Evolutionary conservation across 768 basidiomycete species (phyloP).

Genomic region (Calocera viscosa): DNA sequence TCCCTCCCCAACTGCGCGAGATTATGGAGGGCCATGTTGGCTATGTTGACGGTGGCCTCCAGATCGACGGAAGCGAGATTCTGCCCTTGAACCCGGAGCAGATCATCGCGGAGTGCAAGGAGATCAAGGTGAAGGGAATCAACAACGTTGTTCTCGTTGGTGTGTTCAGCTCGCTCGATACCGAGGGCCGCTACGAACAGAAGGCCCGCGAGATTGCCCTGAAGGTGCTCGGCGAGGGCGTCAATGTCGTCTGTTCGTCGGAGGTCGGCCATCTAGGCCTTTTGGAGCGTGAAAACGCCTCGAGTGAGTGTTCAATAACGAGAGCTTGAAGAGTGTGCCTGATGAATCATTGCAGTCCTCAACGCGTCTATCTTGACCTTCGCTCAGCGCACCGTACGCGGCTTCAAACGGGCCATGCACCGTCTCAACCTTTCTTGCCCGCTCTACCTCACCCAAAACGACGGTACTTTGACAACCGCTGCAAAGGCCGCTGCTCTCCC

Average conservation of each 20-base stretch:
- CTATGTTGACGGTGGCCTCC: slow-evolving; percentile 32
- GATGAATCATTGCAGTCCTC: slow-evolving; percentile 34
- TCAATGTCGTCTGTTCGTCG: slow-evolving; percentile 42
- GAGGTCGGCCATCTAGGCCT: slow-evolving; percentile 50
- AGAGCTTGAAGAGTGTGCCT: not conserved
- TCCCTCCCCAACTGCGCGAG: slow-evolving; percentile 30
- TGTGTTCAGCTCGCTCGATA: slow-evolving; percentile 40
- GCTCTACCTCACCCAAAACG: slow-evolving; percentile 29
- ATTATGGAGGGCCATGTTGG: slow-evolving; percentile 29
- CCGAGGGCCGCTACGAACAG: slow-evolving; percentile 36
- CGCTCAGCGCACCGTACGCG: slow-evolving; percentile 42
- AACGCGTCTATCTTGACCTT: slow-evolving; percentile 52
- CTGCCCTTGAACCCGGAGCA: slow-evolving; percentile 33
- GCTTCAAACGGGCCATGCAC: slow-evolving; percentile 41
- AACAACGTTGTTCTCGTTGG: slow-evolving; percentile 35
- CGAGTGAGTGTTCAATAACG: not conserved
- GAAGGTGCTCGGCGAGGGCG: slow-evolving; percentile 29
- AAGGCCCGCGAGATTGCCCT: slow-evolving; percentile 34
- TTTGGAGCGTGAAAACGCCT: slow-evolving; percentile 53
- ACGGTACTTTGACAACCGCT: slow-evolving; percentile 23
- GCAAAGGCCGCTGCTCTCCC: slow-evolving; percentile 42
- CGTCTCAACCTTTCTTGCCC: slow-evolving; percentile 36
- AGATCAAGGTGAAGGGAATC: slow-evolving; percentile 29
- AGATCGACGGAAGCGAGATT: slow-evolving; percentile 40
- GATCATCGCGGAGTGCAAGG: slow-evolving; percentile 34